Percentiles rank a stretch among this genome's conserved stretches.
Evolutionary conservation across 352 stramenopile species (phyloP).

Genomic region (Phytopythium helicoides): DNA sequence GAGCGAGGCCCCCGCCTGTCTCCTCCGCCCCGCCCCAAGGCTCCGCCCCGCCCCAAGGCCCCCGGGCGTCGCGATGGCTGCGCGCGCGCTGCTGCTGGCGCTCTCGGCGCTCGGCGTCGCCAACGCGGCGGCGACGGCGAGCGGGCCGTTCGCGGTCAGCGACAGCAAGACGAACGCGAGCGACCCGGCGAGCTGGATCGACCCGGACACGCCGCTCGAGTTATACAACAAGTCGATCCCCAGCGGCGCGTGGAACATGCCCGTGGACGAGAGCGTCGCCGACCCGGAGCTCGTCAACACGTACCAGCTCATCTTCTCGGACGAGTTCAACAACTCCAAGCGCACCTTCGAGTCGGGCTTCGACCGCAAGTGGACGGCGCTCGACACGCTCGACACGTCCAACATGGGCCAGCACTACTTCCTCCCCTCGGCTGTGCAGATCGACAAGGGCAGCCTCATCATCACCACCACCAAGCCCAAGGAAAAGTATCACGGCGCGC

Average conservation of each 20-base stretch:
- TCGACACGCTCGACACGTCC: constrained; percentile 94
- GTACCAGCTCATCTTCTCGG: constrained; percentile 93
- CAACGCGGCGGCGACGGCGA: constrained; percentile 14
- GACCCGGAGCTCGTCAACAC: constrained; percentile 29
- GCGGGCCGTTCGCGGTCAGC: constrained; percentile 15
- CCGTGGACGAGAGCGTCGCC: constrained; percentile 23
- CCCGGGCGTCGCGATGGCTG: constrained; percentile 6
- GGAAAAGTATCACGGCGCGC: constrained; percentile 65
- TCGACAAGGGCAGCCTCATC: constrained; percentile 92
- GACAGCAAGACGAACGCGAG: constrained; percentile 39
- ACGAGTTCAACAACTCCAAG: constrained; percentile 95
- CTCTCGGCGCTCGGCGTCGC: constrained; percentile 16
- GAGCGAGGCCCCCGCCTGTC: not conserved
- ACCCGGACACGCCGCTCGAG: constrained; percentile 68
- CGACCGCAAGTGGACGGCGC: constrained; percentile 95
- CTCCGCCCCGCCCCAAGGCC: not conserved
- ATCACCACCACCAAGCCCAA: constrained; percentile 89
- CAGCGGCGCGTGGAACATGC: constrained; percentile 26
- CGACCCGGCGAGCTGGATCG: constrained; percentile 60
- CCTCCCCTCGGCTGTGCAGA: constrained; percentile 89
- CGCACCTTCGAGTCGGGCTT: constrained; percentile 93
- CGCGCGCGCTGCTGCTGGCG: constrained; percentile 16
- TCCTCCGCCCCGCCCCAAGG: too few species aligned
- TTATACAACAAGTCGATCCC: constrained; percentile 47
- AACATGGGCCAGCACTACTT: constrained; percentile 98